Conservation (phyloP, 1,284 basidiomycete genomes). For the Cryptococcus floricola region DNA sequence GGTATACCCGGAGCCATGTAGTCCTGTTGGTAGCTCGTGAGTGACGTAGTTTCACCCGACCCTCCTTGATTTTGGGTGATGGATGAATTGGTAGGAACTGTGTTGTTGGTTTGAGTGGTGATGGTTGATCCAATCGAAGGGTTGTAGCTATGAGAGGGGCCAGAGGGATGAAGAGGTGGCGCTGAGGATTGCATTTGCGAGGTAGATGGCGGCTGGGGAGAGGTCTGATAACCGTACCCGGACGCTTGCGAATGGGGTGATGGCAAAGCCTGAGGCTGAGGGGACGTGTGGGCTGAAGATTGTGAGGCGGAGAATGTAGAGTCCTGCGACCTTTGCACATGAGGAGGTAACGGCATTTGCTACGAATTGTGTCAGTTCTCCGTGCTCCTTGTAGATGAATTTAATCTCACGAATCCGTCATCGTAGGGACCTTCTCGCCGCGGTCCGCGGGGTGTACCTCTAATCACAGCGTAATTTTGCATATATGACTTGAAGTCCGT, state of each 20-base stretch:
- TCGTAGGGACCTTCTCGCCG: conserved; percentile 76
- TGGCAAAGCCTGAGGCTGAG: neutral
- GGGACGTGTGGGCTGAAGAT: neutral
- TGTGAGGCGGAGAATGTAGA: neutral
- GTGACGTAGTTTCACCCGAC: too few species aligned
- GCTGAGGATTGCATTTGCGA: conserved; percentile 2
- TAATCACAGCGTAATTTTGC: conserved; percentile 88
- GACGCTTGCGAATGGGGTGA: neutral
- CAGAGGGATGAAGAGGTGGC: neutral
- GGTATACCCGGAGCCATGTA: conserved; percentile 30
- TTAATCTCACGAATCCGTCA: conserved; percentile 73
- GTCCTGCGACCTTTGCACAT: conserved; percentile 29
- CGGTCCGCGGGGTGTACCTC: conserved; percentile 64
- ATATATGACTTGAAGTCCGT: conserved; percentile 94
- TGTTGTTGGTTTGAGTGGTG: neutral
- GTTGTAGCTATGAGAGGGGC: conserved; percentile 2
- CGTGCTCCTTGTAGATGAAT: neutral
- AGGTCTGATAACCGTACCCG: neutral
- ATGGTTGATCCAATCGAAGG: conserved; percentile 6
- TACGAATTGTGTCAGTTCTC: neutral
- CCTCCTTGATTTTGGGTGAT: neutral
- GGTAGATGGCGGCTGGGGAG: conserved; percentile 1
- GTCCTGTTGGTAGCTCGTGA: neutral
- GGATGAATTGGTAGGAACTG: neutral
- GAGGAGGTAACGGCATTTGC: conserved; percentile 30